phyloP scores from a whole-genome alignment of 106 monocot species.

The Chionographis japonica region DNA sequence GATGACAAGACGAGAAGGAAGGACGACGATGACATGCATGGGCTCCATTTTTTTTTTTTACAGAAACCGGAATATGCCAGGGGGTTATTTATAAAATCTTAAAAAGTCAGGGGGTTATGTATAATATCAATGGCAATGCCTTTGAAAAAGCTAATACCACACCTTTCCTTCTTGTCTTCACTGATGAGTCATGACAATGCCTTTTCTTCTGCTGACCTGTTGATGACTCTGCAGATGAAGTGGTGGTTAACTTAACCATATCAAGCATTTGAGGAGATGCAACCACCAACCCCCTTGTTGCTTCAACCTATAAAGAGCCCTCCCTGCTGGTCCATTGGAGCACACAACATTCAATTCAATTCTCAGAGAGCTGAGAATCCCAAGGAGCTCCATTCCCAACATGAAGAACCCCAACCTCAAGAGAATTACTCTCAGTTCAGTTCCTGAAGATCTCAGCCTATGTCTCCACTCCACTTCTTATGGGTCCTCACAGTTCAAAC shows the following conservation, averaged over 20 bases:
- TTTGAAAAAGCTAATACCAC: background rate
- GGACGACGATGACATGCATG: too few species aligned
- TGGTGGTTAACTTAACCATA: background rate
- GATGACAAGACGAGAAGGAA: too few species aligned
- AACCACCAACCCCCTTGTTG: background rate
- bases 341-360: background rate
- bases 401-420: conserved; percentile 8
- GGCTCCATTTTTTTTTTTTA: too few species aligned
- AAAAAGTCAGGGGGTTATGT: too few species aligned
- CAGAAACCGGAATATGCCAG: too few species aligned
- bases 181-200: background rate
- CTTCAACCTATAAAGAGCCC: background rate
- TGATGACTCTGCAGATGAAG: conserved; percentile 10
- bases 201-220: conserved; percentile 8
- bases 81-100: too few species aligned
- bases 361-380: background rate
- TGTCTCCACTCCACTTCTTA: conserved; percentile 6
- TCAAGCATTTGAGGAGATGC: background rate
- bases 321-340: conserved; percentile 10
- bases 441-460: background rate
- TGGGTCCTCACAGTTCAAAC: conserved; percentile 1
- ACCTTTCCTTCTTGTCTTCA: background rate
- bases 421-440: background rate
- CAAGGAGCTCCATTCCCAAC: background rate
- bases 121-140: background rate